Evolutionary conservation across 192 early-diverging fungal genomes (phyloP), one percentile per base, ranked within the genome.

Genomic region (Gaertneriomyces sp.): DNA sequence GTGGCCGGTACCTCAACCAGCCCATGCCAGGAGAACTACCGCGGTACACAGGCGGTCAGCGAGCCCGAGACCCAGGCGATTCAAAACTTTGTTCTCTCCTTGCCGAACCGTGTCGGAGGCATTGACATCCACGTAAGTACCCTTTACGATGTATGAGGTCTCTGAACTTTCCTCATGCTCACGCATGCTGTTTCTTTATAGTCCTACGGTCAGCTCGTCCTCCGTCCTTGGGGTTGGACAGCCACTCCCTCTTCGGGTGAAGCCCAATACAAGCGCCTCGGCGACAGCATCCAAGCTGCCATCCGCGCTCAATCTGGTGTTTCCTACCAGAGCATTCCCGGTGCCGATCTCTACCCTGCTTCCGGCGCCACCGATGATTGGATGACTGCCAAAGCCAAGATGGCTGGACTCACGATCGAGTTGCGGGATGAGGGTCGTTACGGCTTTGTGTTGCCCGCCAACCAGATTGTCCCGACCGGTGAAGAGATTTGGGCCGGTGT

Each of bases 391-490:
- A 68, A 75, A 66, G 59, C 55, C 10, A 61, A 59, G 9, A 65
- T 67, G 47, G 58, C 66, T 38, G 69, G 72, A 58, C 54, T 74
- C 68, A 84, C 84, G 7, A 82, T 86, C 47, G 84, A 85, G 73
- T 63, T 86, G 60, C 56, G 84, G 4, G 81, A 79, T 42, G 60
- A 68, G 47, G 74, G 74, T 4, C 55, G n/a, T 25, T 50, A 73
- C 11, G 81, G 82, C 4, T 86, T 86, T 62, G 69, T 84, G 59
- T 69, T 86, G 38, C 81, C 80, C 14, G 74, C 82, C n/a, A 61
- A 60, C 38, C 74, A 81, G 66, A 86, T 86, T 56, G 70, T 84
- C 19, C 80, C 82, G 4, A 64, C 81, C 20, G 84, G 84, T 7
- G 64, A 75, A 43, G 74, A 75, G 45, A 67, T 53, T 5, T 44